Evolutionary conservation across 164 flowering plant genomes (phyloP).

Genomic region (Tinospora cordifolia): DNA sequence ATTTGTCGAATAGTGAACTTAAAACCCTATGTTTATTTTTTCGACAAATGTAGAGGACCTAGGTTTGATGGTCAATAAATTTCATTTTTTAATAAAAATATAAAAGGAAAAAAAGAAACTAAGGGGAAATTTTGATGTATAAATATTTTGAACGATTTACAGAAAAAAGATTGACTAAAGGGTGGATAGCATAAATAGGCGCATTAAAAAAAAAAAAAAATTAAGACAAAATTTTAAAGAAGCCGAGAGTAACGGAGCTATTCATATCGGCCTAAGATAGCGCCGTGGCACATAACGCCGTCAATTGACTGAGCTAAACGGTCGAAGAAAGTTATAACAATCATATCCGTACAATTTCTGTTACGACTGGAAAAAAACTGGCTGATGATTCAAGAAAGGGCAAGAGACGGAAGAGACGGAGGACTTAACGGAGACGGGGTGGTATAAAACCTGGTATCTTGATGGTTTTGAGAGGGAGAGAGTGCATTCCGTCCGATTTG

Average conservation of each 20-base stretch:
- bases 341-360: background rate
- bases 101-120: no score
- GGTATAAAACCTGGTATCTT: constrained; percentile 16
- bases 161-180: no score
- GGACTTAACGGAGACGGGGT: background rate
- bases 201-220: no score
- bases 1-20: no score
- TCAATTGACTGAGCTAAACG: constrained; percentile 18
- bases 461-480: constrained; percentile 23
- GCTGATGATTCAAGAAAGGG: background rate
- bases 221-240: background rate
- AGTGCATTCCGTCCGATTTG: constrained; percentile 28
- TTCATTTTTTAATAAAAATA: no score
- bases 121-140: no score
- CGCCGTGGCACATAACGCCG: constrained; percentile 6
- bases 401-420: background rate
- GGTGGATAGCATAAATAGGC: no score
- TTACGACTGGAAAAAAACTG: no score
- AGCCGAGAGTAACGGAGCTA: background rate
- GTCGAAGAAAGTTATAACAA: constrained; percentile 12
- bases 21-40: no score
- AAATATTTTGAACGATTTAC: no score
- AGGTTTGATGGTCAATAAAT: no score
- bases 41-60: no score
- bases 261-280: background rate